Percentiles rank a stretch among this genome's conserved stretches.
Evolutionary conservation across 2,329 filamentous ascomycete species (phyloP).

Genomic region (Xylariaceae sp.): DNA sequence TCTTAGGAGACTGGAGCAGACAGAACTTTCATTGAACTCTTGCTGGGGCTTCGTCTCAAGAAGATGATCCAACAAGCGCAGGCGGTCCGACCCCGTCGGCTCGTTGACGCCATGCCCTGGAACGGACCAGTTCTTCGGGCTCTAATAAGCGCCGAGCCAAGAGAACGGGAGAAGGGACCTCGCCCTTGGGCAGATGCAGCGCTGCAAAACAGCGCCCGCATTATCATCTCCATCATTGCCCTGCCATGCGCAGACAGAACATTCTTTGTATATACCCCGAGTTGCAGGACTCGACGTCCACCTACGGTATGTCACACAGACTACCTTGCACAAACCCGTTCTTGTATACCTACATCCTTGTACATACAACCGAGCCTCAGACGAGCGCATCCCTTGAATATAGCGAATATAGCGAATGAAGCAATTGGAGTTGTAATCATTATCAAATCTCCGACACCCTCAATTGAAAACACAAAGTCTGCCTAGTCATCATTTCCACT

Average conservation of each 20-base stretch:
- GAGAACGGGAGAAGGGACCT: not conserved
- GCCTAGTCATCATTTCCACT: slow-evolving; percentile 23
- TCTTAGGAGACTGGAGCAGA: not conserved
- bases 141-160: slow-evolving; percentile 4
- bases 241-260: not conserved
- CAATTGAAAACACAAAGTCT: not conserved
- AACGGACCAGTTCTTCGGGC: not conserved
- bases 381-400: too few relatives aligned
- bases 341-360: too few relatives aligned
- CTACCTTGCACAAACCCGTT: too few relatives aligned
- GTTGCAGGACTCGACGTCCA: not conserved
- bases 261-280: slow-evolving; percentile 1
- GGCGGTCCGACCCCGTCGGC: not conserved
- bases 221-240: too few relatives aligned
- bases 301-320: not conserved
- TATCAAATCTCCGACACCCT: too few relatives aligned
- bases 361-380: too few relatives aligned
- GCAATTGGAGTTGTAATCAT: too few relatives aligned
- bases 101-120: not conserved
- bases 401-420: too few relatives aligned
- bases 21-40: too few relatives aligned
- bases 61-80: not conserved
- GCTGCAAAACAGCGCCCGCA: not conserved
- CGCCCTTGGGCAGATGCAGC: not conserved
- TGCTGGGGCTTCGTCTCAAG: too few relatives aligned